Percentiles rank a stretch among this genome's conserved stretches.
Conservation (phyloP, 2,329 filamentous ascomycete species). For the Curvularia sp. region DNA sequence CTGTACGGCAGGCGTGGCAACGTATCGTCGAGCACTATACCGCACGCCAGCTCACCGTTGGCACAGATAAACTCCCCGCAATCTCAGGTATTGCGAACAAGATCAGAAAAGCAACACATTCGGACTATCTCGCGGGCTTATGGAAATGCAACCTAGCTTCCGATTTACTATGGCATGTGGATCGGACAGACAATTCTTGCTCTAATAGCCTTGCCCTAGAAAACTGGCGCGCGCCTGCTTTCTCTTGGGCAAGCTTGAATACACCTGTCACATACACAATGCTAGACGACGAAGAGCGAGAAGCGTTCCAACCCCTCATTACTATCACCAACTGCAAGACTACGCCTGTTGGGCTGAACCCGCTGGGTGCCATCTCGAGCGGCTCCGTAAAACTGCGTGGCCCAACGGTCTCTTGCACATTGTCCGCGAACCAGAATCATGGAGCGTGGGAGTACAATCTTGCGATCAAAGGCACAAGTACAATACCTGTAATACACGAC, state of each 20-base stretch:
- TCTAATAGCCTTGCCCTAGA: slow-evolving; percentile 21
- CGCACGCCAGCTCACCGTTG: slow-evolving; percentile 35
- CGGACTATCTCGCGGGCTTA: slow-evolving; percentile 44
- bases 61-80: slow-evolving; percentile 41
- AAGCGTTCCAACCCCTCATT: slow-evolving; percentile 24
- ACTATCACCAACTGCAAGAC: slow-evolving; percentile 26
- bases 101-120: slow-evolving; percentile 38
- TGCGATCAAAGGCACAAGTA: slow-evolving; percentile 36
- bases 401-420: slow-evolving; percentile 24
- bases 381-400: slow-evolving; percentile 36
- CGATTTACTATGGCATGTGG: slow-evolving; percentile 41
- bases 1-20: slow-evolving; percentile 43
- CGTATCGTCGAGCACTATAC: slow-evolving; percentile 42
- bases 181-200: slow-evolving; percentile 10
- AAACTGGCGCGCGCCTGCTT: slow-evolving; percentile 41
- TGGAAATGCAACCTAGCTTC: slow-evolving; percentile 42
- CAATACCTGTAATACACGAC: slow-evolving; percentile 38
- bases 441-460: slow-evolving; percentile 34
- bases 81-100: slow-evolving; percentile 46
- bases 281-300: slow-evolving; percentile 32
- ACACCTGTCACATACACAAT: slow-evolving; percentile 32
- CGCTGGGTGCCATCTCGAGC: slow-evolving; percentile 35
- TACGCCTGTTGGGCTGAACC: slow-evolving; percentile 34
- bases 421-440: slow-evolving; percentile 25
- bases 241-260: slow-evolving; percentile 45